phyloP scores from a whole-genome alignment of 2,329 filamentous ascomycete genomes.

The Talaromyces pinophilus region DNA sequence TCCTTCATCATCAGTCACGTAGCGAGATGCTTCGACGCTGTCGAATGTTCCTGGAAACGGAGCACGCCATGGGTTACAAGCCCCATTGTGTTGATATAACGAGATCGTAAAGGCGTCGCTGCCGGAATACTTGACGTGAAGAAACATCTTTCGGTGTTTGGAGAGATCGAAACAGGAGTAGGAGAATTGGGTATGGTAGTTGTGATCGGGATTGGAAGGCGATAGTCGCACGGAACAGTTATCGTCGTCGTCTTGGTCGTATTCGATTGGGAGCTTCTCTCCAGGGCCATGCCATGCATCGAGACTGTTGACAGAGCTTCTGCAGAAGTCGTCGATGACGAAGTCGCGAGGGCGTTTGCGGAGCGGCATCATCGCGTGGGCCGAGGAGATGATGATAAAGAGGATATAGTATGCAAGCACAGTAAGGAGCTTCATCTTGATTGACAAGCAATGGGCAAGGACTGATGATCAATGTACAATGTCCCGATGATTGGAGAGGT shows the following conservation, averaged over 20 bases:
- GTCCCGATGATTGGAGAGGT: neutral
- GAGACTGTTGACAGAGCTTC: conserved; percentile 57
- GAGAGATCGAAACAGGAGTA: conserved; percentile 59
- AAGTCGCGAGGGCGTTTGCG: conserved; percentile 25
- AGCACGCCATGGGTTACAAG: conserved; percentile 56
- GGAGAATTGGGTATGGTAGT: conserved; percentile 62
- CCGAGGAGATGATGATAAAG: neutral
- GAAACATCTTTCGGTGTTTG: conserved; percentile 58
- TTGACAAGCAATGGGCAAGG: neutral
- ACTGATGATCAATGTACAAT: neutral
- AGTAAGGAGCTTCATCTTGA: conserved; percentile 1
- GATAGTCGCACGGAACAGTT: conserved; percentile 57
- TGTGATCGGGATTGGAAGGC: conserved; percentile 62
- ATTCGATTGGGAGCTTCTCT: conserved; percentile 56
- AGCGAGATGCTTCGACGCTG: conserved; percentile 64
- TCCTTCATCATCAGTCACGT: conserved; percentile 52
- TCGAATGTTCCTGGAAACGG: conserved; percentile 70
- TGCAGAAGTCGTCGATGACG: conserved; percentile 63
- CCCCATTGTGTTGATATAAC: conserved; percentile 66
- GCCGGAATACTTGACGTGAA: conserved; percentile 66
- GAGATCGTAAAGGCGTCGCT: conserved; percentile 64
- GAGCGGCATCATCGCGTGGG: conserved; percentile 12
- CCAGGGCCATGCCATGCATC: conserved; percentile 68
- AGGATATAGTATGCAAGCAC: conserved; percentile 8
- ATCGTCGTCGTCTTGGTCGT: conserved; percentile 37